phyloP scores from a whole-genome alignment of 257 asterid species.

The Marsdenia floribunda region DNA sequence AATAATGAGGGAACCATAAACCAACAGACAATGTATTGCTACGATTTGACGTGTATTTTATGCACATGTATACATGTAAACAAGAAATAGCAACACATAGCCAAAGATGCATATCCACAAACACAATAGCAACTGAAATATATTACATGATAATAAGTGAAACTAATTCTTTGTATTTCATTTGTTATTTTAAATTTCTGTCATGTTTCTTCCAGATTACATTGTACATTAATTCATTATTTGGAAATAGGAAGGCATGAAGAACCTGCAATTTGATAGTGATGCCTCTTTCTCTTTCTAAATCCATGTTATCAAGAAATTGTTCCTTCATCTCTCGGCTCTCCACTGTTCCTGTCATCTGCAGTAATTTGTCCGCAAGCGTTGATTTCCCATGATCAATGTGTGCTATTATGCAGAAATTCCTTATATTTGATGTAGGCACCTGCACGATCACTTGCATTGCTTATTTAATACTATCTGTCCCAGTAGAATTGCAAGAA shows the following conservation, averaged over 20 bases:
- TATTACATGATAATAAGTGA: neutral
- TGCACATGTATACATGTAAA: neutral
- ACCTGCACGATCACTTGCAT: slow-evolving; percentile 39
- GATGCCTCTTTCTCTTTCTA: slow-evolving; percentile 99
- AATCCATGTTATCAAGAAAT: slow-evolving; percentile 97
- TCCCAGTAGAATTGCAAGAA: neutral
- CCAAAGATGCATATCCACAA: neutral
- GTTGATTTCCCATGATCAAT: slow-evolving; percentile 98
- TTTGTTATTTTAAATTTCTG: neutral
- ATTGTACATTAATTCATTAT: neutral
- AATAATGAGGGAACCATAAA: neutral
- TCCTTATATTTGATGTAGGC: slow-evolving; percentile 73
- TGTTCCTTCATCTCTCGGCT: slow-evolving; percentile 94
- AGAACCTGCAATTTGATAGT: slow-evolving; percentile 95
- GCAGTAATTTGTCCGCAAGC: slow-evolving; percentile 87
- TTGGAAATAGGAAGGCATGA: slow-evolving; percentile 3
- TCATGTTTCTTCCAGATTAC: neutral
- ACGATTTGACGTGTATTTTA: neutral
- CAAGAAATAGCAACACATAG: neutral
- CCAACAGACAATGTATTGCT: neutral
- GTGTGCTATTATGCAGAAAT: slow-evolving; percentile 89
- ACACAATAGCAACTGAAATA: neutral
- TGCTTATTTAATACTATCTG: neutral
- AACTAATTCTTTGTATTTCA: neutral
- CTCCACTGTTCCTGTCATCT: slow-evolving; percentile 93